phyloP scores from a whole-genome alignment of 495 filamentous ascomycete genomes.

The Lindgomyces ingoldianus region DNA sequence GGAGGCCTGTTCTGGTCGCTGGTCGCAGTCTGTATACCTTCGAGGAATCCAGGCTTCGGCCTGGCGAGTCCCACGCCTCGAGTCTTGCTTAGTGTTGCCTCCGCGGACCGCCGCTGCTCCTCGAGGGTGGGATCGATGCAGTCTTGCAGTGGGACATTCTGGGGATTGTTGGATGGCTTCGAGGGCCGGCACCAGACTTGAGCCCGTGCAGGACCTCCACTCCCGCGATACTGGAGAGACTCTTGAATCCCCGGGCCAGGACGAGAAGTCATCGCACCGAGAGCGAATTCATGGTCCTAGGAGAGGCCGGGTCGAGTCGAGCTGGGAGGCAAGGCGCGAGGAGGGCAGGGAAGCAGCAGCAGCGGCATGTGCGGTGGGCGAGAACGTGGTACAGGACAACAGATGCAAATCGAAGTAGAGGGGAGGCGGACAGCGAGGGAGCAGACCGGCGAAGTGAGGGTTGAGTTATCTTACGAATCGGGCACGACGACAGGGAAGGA shows the following conservation, averaged over 20 bases:
- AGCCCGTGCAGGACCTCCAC: slow-evolving; percentile 19
- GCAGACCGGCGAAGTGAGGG: slow-evolving; percentile 1
- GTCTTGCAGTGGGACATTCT: slow-evolving; percentile 26
- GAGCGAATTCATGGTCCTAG: slow-evolving; percentile 37
- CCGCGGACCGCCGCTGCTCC: slow-evolving; percentile 13
- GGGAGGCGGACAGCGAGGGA: not conserved
- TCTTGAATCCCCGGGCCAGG: slow-evolving; percentile 38
- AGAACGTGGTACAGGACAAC: not conserved
- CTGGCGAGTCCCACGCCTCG: slow-evolving; percentile 4
- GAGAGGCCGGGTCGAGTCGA: not conserved
- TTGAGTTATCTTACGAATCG: slow-evolving; percentile 13
- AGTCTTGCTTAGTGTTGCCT: slow-evolving; percentile 13
- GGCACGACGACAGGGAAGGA: not conserved
- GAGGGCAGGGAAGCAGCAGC: not conserved
- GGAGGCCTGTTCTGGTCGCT: slow-evolving; percentile 11
- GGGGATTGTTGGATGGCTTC: slow-evolving; percentile 10
- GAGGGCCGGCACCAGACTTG: slow-evolving; percentile 20
- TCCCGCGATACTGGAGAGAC: slow-evolving; percentile 36
- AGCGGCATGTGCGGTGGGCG: slow-evolving; percentile 2
- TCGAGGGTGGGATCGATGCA: slow-evolving; percentile 32
- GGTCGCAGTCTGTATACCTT: slow-evolving; percentile 22
- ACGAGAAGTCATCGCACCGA: slow-evolving; percentile 42
- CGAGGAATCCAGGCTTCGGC: slow-evolving; percentile 15
- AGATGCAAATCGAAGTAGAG: not conserved
- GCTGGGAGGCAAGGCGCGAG: not conserved